These are phyloP conservation scores for Candida golubevii DNA, from an alignment of 805 yeast species.

Conservation along the genomic window DNA sequence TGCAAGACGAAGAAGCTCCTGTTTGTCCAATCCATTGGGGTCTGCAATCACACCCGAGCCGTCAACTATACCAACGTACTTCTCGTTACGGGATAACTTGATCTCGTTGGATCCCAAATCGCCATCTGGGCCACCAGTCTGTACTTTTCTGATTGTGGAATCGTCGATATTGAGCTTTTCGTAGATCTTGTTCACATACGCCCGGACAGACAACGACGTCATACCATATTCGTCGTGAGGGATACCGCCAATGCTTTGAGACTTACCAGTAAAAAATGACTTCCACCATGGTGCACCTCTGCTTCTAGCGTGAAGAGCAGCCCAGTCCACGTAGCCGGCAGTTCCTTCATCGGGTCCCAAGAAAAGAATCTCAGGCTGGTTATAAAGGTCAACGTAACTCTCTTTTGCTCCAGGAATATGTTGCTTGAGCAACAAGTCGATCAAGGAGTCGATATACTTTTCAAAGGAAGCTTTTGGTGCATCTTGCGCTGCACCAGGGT, in stretches of 20 bases:
- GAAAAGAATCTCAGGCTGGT: conserved; percentile 83
- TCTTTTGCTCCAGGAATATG: conserved; percentile 73
- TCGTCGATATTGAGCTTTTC: conserved; percentile 66
- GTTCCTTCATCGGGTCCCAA: conserved; percentile 99
- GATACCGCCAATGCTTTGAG: conserved; percentile 89
- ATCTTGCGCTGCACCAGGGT: conserved; percentile 70
- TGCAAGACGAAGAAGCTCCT: conserved; percentile 77
- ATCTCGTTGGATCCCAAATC: conserved; percentile 96
- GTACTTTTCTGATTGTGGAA: conserved; percentile 66
- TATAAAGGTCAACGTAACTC: conserved; percentile 77
- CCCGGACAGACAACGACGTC: conserved; percentile 93
- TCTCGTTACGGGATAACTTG: conserved; percentile 75
- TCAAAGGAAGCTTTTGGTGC: conserved; percentile 81
- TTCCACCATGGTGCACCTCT: conserved; percentile 99
- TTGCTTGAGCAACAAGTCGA: conserved; percentile 76
- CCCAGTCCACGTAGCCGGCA: conserved; percentile 95
- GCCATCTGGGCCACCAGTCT: conserved; percentile 99
- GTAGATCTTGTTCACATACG: conserved; percentile 84
- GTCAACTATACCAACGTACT: conserved; percentile 84
- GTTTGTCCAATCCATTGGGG: conserved; percentile 81
- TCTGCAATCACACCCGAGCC: conserved; percentile 95
- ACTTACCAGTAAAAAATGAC: conserved; percentile 95
- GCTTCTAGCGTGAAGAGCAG: conserved; percentile 84
- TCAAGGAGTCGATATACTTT: conserved; percentile 87
- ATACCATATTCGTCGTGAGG: conserved; percentile 98